phyloP scores from a whole-genome alignment of 306 rosid genomes.

The Albizia julibrissin region DNA sequence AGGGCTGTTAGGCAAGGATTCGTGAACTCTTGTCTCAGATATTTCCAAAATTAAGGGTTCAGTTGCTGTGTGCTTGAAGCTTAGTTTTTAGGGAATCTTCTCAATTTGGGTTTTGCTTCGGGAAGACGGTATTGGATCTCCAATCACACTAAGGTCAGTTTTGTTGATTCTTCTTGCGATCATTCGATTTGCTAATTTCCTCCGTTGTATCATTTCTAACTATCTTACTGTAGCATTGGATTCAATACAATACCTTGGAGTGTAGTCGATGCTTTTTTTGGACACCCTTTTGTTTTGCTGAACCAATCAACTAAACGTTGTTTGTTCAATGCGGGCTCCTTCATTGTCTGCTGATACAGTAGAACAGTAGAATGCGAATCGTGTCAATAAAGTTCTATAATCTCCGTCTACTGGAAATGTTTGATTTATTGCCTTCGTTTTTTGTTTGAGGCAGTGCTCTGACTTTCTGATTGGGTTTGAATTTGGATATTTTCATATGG shows the following conservation, averaged over 20 bases:
- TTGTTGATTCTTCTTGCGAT: constrained; percentile 11
- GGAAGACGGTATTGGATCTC: constrained; percentile 5
- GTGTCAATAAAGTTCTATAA: constrained; percentile 10
- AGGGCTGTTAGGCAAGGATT: constrained; percentile 25
- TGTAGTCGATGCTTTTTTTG: background rate
- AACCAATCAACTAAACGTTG: background rate
- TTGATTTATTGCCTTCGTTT: background rate
- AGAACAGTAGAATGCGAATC: background rate
- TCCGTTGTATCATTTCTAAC: background rate
- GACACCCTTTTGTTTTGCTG: constrained; percentile 20
- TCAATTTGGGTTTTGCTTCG: constrained; percentile 25
- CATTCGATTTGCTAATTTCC: background rate
- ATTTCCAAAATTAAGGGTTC: background rate
- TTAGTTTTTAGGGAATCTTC: background rate
- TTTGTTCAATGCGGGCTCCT: background rate
- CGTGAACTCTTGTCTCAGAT: constrained; percentile 16
- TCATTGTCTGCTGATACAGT: constrained; percentile 6
- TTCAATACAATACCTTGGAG: background rate
- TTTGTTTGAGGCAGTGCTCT: background rate
- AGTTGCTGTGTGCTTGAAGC: constrained; percentile 16
- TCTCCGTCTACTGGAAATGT: background rate
- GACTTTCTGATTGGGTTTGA: background rate
- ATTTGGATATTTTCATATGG: background rate
- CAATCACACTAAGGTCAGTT: constrained; percentile 41
- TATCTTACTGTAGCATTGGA: background rate